Percentiles rank a stretch among this genome's conserved stretches.
phyloP scores from a whole-genome alignment of 148 eudicot species.

The Heliamphora exappendiculata region DNA sequence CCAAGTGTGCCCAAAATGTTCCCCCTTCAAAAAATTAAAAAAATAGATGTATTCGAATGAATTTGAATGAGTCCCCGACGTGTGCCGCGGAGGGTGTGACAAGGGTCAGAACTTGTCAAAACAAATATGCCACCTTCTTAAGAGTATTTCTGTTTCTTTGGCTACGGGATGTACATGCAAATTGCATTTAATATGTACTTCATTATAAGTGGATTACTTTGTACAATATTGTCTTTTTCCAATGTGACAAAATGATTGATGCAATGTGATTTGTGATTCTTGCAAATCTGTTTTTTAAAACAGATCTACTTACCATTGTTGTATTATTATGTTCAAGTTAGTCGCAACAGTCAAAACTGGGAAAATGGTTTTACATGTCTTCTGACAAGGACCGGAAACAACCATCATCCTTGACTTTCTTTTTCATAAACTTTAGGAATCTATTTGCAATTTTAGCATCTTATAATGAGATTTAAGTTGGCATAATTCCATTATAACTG shows the following conservation, averaged over 20 bases:
- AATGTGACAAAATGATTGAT: background rate
- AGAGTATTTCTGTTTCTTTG: background rate
- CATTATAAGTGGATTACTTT: background rate
- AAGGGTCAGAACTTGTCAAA: no score
- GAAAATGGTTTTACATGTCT: background rate
- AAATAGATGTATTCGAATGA: background rate
- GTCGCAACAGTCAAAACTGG: background rate
- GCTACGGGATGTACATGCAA: background rate
- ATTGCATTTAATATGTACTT: background rate
- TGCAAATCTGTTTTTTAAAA: no score
- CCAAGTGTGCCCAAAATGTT: background rate
- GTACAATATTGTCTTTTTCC: background rate
- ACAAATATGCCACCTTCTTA: background rate
- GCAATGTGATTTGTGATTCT: no score
- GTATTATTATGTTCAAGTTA: background rate
- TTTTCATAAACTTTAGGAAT: background rate
- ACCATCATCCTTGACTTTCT: background rate
- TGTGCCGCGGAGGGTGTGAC: no score
- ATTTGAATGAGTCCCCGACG: background rate
- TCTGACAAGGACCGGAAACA: background rate
- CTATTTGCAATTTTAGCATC: background rate
- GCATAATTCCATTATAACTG: background rate
- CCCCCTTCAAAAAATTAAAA: background rate
- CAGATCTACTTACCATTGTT: background rate
- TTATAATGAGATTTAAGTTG: background rate